Conservation (phyloP, 2,329 filamentous ascomycete genomes). For the Coniochaeta hoffmannii region DNA sequence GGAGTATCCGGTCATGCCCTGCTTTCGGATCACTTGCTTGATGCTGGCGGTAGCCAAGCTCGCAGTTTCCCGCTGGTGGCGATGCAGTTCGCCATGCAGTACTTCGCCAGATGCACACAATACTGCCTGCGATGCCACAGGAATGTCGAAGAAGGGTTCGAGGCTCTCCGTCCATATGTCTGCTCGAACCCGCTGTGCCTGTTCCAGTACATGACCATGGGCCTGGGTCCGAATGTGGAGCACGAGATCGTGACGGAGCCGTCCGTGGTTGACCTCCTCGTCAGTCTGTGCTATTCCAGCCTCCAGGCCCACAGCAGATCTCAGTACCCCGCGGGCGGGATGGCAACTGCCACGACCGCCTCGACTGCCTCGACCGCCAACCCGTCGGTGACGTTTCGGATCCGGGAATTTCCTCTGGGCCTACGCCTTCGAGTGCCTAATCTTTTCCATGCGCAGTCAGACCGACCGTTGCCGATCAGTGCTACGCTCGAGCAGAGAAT, state of each 20-base stretch:
- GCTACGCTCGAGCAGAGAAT: background rate
- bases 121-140: conserved; percentile 83
- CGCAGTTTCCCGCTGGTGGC: conserved; percentile 47
- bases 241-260: conserved; percentile 75
- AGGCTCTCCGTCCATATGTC: conserved; percentile 70
- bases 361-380: background rate
- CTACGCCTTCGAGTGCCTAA: conserved; percentile 27
- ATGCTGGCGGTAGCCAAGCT: conserved; percentile 15
- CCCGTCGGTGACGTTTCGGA: conserved; percentile 15
- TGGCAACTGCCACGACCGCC: background rate
- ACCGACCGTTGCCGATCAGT: background rate
- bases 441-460: background rate
- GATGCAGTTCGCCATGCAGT: conserved; percentile 71
- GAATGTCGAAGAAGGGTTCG: conserved; percentile 55
- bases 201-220: conserved; percentile 82
- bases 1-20: conserved; percentile 10
- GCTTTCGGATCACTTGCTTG: conserved; percentile 20
- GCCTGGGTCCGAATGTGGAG: conserved; percentile 78
- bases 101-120: conserved; percentile 73
- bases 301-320: conserved; percentile 11
- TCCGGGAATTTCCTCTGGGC: conserved; percentile 37
- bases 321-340: too few relatives aligned
- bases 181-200: conserved; percentile 70
- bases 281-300: conserved; percentile 71
- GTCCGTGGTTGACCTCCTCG: conserved; percentile 73